These are phyloP conservation scores for Wolfiporia cocos DNA, from an alignment of 1,284 basidiomycete species.

Conservation along the genomic window DNA sequence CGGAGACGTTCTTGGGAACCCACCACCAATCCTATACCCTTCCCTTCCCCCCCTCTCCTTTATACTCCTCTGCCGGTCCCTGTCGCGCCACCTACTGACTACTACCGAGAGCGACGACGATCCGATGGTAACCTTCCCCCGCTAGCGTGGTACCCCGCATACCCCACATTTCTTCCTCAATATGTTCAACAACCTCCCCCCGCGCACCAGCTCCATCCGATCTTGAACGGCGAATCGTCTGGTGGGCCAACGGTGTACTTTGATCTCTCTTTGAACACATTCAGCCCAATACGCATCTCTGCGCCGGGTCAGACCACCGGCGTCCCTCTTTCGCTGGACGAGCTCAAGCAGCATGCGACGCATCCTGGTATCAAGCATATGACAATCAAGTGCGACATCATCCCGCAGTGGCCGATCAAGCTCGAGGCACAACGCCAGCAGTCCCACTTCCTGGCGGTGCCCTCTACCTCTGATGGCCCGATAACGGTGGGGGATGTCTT, in stretches of 20 bases:
- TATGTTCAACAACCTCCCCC: slow-evolving; percentile 19
- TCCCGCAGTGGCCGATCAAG: slow-evolving; percentile 59
- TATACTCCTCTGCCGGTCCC: slow-evolving; percentile 21
- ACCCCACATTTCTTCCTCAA: slow-evolving; percentile 18
- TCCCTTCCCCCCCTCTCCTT: slow-evolving; percentile 24
- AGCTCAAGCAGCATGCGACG: slow-evolving; percentile 47
- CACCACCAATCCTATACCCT: slow-evolving; percentile 20
- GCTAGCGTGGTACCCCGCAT: slow-evolving; percentile 21
- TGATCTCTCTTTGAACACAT: slow-evolving; percentile 44
- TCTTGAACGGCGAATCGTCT: slow-evolving; percentile 48
- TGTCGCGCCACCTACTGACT: slow-evolving; percentile 9
- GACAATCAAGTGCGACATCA: slow-evolving; percentile 47
- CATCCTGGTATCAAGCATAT: slow-evolving; percentile 50
- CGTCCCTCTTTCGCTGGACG: slow-evolving; percentile 31
- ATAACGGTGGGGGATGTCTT: slow-evolving; percentile 58
- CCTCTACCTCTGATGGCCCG: slow-evolving; percentile 22
- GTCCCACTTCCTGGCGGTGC: slow-evolving; percentile 20
- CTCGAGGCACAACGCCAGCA: slow-evolving; percentile 33
- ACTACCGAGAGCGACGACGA: slow-evolving; percentile 20
- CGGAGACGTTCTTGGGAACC: slow-evolving; percentile 27
- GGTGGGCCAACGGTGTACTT: slow-evolving; percentile 37
- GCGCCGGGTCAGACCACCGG: slow-evolving; percentile 30
- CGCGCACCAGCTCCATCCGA: slow-evolving; percentile 39
- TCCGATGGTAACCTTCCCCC: slow-evolving; percentile 24
- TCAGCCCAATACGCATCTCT: slow-evolving; percentile 37